A percentile compares a stretch with the other conserved stretches of the same genome.
Evolutionary conservation across 2,329 filamentous ascomycete species (phyloP).

Genomic region (Parastagonospora nodorum): DNA sequence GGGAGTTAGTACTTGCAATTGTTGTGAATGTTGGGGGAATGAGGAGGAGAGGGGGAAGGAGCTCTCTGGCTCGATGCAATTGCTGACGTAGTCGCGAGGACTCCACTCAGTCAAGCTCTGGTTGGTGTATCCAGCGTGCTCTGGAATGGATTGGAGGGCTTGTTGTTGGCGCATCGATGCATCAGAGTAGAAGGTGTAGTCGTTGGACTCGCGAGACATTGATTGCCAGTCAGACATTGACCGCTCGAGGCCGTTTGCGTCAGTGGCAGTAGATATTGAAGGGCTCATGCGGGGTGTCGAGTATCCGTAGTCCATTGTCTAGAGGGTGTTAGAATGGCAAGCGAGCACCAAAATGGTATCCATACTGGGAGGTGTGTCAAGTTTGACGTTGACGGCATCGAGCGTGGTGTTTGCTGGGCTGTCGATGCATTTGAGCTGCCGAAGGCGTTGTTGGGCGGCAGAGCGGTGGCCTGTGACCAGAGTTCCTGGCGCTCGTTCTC

Average conservation of each 20-base stretch:
- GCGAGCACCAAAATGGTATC: conserved; percentile 30
- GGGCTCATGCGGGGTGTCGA: conserved; percentile 43
- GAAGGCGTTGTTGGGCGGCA: conserved; percentile 21
- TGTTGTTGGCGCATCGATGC: conserved; percentile 24
- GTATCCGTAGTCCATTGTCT: conserved; percentile 33
- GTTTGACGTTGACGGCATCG: conserved; percentile 35
- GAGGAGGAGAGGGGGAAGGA: conserved; percentile 26
- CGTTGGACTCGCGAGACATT: conserved; percentile 27
- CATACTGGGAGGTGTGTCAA: conserved; percentile 41
- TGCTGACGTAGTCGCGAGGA: conserved; percentile 44
- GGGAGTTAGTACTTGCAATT: conserved; percentile 38
- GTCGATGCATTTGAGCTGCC: conserved; percentile 23
- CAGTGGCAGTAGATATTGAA: conserved; percentile 31
- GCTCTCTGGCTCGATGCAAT: conserved; percentile 30
- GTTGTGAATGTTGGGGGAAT: conserved; percentile 25
- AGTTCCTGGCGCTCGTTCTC: conserved; percentile 42
- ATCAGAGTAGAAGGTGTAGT: conserved; percentile 41
- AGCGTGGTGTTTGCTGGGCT: conserved; percentile 39
- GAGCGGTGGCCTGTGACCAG: conserved; percentile 38
- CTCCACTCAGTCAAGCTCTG: conserved; percentile 41
- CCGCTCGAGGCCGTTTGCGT: conserved; percentile 24
- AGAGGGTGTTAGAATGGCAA: conserved; percentile 35
- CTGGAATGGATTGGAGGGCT: conserved; percentile 33
- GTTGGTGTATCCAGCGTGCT: conserved; percentile 17
- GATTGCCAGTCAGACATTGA: conserved; percentile 31